phyloP scores from a whole-genome alignment of 108 stramenopile species.

The Cyclotella cryptica region DNA sequence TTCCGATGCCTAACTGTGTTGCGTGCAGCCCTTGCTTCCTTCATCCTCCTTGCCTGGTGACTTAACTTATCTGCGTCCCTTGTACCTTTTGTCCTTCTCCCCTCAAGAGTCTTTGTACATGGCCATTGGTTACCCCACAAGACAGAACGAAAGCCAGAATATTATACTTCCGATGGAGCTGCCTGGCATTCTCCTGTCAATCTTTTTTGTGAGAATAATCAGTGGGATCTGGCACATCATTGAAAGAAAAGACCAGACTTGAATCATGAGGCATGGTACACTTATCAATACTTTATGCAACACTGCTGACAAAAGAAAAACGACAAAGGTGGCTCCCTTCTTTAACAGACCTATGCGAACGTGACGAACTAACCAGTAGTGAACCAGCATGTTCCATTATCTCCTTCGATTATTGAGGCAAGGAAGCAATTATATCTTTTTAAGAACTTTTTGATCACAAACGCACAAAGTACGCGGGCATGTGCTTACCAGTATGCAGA shows the following conservation, averaged over 20 bases:
- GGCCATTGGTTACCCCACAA: constrained; percentile 89
- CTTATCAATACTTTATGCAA: constrained; percentile 92
- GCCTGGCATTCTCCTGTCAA: constrained; percentile 66
- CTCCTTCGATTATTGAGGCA: too few species aligned
- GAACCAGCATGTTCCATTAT: constrained; percentile 95
- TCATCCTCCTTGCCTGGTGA: too few species aligned
- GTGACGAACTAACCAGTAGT: constrained; percentile 94
- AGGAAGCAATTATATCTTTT: too few species aligned
- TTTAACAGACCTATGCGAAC: constrained; percentile 74
- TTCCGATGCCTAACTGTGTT: too few species aligned
- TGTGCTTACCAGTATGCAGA: constrained; percentile 75
- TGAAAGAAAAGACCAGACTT: constrained; percentile 83
- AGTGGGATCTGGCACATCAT: constrained; percentile 95
- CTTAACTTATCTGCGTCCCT: too few species aligned
- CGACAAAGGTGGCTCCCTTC: constrained; percentile 71
- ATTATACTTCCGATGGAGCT: constrained; percentile 76
- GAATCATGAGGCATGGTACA: constrained; percentile 88
- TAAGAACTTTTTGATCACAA: not conserved
- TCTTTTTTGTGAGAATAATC: constrained; percentile 81
- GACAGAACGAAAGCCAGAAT: constrained; percentile 87
- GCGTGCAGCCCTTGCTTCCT: too few species aligned
- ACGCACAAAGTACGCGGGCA: not conserved
- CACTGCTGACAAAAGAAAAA: constrained; percentile 91
- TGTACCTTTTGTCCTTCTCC: too few species aligned
- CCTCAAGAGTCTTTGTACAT: too few species aligned